Evolutionary conservation across 73 alveolate species (phyloP), one percentile per base, ranked within the genome.

Genomic region (Paramecium octaurelia): DNA sequence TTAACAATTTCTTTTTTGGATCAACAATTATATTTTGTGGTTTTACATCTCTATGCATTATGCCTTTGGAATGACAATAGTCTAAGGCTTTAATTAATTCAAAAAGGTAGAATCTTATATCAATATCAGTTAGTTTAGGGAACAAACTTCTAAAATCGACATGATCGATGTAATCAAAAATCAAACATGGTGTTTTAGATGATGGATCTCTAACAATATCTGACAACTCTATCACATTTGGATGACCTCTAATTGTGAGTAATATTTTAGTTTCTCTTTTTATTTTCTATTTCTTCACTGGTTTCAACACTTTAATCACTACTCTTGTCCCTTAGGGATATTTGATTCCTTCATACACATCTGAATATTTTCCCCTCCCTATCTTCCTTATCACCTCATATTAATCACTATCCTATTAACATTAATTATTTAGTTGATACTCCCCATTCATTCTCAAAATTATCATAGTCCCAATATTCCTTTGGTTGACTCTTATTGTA

Each of bases 331-430:
- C 96, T 59, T 97, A 92, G 18, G 95, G 95, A 64, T 93, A 86
- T 93, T 97, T 93, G 70, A 98, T 97, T 50, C 99, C 99, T 35
- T 98, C 99, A 93, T 96, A 98, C 48, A 98, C 99, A 92, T 98
- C 99, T 23, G 99, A 97, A 95, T 98, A 98, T 89, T 98, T 98
- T 40, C 99, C 99, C 58, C 99, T 92, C 50, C 99, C 99, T 20
- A 98, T 95, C 91, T 98, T 98, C 95, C 95, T 96, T 93, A 98
- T 96, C 57, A 98, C 94, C 77, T 98, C 99, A 71, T 97, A 98
- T 88, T 95, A 96, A 38, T 97, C 99, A 83, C 93, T 93, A 69
- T 95, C 92, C 90, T 98, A 86, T 43, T 68, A 21, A 83, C 4
- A 7, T 42, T 31, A 18, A 43, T 2, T 14, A 27, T 46, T 16